Evolutionary conservation across 106 monocot species (phyloP).

Genomic region (Dendrobium catenatum): DNA sequence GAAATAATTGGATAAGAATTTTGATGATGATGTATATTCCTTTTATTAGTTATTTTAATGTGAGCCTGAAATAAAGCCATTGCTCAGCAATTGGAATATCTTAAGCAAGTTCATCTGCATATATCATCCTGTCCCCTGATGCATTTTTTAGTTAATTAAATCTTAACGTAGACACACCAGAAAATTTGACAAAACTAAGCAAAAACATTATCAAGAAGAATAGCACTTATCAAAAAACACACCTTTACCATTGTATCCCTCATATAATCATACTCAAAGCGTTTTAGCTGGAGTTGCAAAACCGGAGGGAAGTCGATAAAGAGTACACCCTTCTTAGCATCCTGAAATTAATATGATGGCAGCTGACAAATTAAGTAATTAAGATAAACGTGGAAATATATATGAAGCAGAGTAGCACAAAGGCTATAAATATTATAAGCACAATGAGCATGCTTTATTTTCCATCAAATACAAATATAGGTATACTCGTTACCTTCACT

Average conservation of each 20-base stretch:
- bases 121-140: background rate
- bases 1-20: no score
- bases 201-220: background rate
- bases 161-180: no score
- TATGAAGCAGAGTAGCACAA: background rate
- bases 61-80: background rate
- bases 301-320: constrained; percentile 96
- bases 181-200: background rate
- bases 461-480: background rate
- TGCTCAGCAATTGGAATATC: background rate
- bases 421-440: background rate
- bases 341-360: constrained; percentile 37
- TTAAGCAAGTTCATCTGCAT: background rate
- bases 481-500: background rate
- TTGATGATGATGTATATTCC: background rate
- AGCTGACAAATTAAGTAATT: background rate
- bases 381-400: background rate
- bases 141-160: background rate
- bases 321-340: constrained; percentile 91
- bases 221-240: constrained; percentile 17
- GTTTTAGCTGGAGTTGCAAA: constrained; percentile 91
- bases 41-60: background rate
- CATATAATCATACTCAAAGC: constrained; percentile 98
- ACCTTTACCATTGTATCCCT: constrained; percentile 97
- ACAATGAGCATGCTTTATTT: background rate